Base-by-base conservation (phyloP, 345 rosid species). In the Gossypium turneri region DNA sequence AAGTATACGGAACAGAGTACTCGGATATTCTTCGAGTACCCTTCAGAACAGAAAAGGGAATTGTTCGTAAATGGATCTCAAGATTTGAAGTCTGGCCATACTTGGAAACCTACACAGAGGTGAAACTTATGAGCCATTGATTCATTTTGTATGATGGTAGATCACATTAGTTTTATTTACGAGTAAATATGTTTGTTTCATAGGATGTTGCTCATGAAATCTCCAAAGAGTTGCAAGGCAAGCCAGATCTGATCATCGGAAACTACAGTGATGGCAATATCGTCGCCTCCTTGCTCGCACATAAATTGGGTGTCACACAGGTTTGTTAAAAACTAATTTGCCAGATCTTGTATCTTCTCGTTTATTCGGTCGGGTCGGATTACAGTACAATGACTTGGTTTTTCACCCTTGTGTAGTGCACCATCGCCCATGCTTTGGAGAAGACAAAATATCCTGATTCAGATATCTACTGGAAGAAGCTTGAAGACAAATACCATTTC, bases 31-130 rank as follows among this genome's bases (percentile, higher is more conserved):
- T 94, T 4, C 92, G 98, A 8, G 87, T 94, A 45, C 98, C 98
- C 50, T 94, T 94, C 75, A 86, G 90, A 82, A 78, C 86, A 5
- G 94, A 90, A 79, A 82, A 90, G 82, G 98, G 98, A 38, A 81
- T 88, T 5, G 91, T 94, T 55, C 90, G 97, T 29, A 78, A 78
- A 72, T 94, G 98, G 98, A 94, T 94, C 85, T 94, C 98, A 1
- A 76, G 98, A 76, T 94, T 94, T 20, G 97, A 94, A 86, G 98
- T 94, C 65, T 94, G 98, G 98, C 98, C 98, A 20, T 94, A 94
- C 74, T 85, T 94, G 73, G 97, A 90, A 82, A 89, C 88, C 63
- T 94, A 79, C 84, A 85, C 98, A 1, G 98, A 94, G 97, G 97
- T 93, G 73, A 65, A 67, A 41, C 19, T 13, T 45, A 24, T 29